Evolutionary conservation across 805 yeast species (phyloP).

Genomic region (Zygosaccharomyces bisporus): DNA sequence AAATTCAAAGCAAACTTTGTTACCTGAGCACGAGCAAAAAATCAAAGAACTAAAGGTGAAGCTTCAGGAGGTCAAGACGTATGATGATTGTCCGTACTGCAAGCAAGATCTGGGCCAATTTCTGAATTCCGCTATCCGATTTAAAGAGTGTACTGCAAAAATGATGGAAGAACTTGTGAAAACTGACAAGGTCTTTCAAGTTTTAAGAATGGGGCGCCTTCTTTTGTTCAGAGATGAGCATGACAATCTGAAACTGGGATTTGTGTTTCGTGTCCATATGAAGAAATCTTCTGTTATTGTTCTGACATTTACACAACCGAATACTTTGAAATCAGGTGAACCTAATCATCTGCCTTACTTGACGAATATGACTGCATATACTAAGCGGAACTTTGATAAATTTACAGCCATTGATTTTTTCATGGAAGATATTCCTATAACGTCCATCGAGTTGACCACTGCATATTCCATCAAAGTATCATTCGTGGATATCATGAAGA

Average conservation of each 20-base stretch:
- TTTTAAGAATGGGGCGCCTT: constrained; percentile 53
- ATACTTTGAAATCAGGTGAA: constrained; percentile 25
- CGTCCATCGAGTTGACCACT: constrained; percentile 32
- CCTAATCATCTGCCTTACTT: constrained; percentile 39
- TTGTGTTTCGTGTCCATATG: constrained; percentile 43
- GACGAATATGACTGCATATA: constrained; percentile 29
- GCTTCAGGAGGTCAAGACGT: constrained; percentile 38
- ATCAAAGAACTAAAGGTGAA: constrained; percentile 51
- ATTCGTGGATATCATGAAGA: constrained; percentile 29
- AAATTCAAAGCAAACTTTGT: constrained; percentile 74
- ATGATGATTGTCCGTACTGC: constrained; percentile 38
- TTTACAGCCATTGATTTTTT: constrained; percentile 33
- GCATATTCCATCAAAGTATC: constrained; percentile 26
- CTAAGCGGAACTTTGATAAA: constrained; percentile 24
- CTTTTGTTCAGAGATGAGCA: constrained; percentile 52
- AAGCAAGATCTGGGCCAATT: constrained; percentile 43
- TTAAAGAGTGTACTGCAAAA: constrained; percentile 42
- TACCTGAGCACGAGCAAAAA: constrained; percentile 79
- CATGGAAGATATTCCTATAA: constrained; percentile 29
- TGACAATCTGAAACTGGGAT: constrained; percentile 43
- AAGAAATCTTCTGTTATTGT: constrained; percentile 27
- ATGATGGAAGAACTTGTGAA: constrained; percentile 48
- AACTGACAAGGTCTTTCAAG: constrained; percentile 45
- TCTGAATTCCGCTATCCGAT: constrained; percentile 44
- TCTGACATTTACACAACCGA: constrained; percentile 35